Evolutionary conservation across 108 stramenopile genomes (phyloP).

Genomic region (Fragilariopsis cylindrus): DNA sequence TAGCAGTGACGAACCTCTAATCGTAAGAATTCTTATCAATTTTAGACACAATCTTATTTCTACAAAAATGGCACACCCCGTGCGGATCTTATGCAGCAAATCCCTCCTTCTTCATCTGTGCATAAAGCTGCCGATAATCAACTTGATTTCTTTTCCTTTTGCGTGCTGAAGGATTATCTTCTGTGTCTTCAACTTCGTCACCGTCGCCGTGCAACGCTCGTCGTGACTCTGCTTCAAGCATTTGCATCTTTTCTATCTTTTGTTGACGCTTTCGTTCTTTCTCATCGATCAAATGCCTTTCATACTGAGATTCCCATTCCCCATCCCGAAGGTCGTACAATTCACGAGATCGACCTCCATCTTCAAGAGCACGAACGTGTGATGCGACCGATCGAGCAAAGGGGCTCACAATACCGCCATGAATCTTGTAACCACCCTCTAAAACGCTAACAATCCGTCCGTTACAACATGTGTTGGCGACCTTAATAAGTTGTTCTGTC

Average conservation of each 20-base stretch:
- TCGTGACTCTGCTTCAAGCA: conserved; percentile 28
- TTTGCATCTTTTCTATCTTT: conserved; percentile 63
- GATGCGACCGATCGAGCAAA: conserved; percentile 88
- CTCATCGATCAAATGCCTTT: conserved; percentile 80
- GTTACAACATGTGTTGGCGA: conserved; percentile 94
- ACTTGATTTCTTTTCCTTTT: conserved; percentile 80
- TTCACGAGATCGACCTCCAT: conserved; percentile 81
- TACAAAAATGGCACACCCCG: too few species aligned
- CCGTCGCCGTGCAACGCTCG: conserved; percentile 29
- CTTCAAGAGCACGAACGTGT: conserved; percentile 83
- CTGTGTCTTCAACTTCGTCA: conserved; percentile 42
- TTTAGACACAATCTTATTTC: too few species aligned
- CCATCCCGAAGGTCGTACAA: conserved; percentile 69
- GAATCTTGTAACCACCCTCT: conserved; percentile 98
- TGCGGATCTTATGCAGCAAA: conserved; percentile 28
- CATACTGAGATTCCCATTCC: conserved; percentile 87
- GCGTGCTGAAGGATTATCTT: conserved; percentile 50
- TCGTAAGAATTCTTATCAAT: too few species aligned
- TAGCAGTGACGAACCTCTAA: too few species aligned
- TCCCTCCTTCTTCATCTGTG: conserved; percentile 85
- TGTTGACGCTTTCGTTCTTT: conserved; percentile 82
- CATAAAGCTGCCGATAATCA: conserved; percentile 81
- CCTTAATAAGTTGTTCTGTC: conserved; percentile 89
- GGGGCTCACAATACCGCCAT: conserved; percentile 87
- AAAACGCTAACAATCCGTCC: conserved; percentile 93